Percentiles rank a stretch among this genome's conserved stretches.
Conservation (phyloP, 1,284 basidiomycete genomes). For the Baeospora myosura region DNA sequence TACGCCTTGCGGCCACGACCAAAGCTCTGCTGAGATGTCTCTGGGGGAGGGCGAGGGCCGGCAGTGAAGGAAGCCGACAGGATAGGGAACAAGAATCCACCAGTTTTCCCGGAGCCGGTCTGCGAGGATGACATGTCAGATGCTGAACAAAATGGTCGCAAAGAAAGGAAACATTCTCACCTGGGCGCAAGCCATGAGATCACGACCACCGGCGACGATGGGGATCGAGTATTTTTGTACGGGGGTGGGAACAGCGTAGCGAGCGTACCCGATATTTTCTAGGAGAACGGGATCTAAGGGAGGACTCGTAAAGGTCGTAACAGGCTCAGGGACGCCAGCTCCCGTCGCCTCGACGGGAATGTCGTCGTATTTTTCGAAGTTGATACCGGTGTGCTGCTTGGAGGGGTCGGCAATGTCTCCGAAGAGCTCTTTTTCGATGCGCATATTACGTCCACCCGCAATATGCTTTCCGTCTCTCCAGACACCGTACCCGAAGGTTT, state of each 20-base stretch:
- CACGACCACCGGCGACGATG: slow-evolving; percentile 86
- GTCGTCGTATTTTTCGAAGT: slow-evolving; percentile 99
- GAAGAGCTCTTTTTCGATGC: slow-evolving; percentile 93
- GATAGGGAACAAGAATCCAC: slow-evolving; percentile 98
- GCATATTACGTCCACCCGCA: slow-evolving; percentile 72
- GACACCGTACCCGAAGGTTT: slow-evolving; percentile 62
- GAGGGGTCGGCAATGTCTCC: slow-evolving; percentile 82
- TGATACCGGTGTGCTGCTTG: slow-evolving; percentile 93
- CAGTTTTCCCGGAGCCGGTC: slow-evolving; percentile 99
- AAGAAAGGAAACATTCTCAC: slow-evolving; percentile 30
- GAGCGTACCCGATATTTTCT: slow-evolving; percentile 91
- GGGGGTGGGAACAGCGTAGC: slow-evolving; percentile 92
- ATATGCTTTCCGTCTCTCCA: slow-evolving; percentile 92
- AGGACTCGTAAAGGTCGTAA: slow-evolving; percentile 80
- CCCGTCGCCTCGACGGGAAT: slow-evolving; percentile 99
- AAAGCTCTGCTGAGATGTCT: slow-evolving; percentile 48
- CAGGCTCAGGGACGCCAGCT: slow-evolving; percentile 89
- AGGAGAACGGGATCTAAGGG: slow-evolving; percentile 91
- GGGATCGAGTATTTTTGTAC: slow-evolving; percentile 99
- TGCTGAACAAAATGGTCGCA: slow-evolving; percentile 12
- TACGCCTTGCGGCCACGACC: slow-evolving; percentile 82
- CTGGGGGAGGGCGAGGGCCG: slow-evolving; percentile 72
- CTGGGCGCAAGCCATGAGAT: slow-evolving; percentile 99
- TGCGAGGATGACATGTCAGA: slow-evolving; percentile 27
- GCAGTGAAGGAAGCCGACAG: slow-evolving; percentile 87